Percentiles rank a stretch among this genome's conserved stretches.
Evolutionary conservation across 129 eudicot genomes (phyloP).

Genomic region (Flaveria bidentis): DNA sequence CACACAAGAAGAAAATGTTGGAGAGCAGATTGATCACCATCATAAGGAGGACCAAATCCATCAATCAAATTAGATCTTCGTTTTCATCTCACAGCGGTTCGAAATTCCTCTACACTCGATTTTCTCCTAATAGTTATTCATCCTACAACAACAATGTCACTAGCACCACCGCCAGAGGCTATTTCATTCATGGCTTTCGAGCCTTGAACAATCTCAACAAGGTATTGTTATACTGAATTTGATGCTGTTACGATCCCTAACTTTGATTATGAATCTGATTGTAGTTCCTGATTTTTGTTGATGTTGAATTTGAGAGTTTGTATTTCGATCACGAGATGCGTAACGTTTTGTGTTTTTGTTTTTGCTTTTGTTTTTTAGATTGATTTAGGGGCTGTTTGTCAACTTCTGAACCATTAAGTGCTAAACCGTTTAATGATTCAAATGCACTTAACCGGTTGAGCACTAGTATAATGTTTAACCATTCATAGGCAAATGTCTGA

Average conservation of each 20-base stretch:
- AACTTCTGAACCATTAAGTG: too few relatives aligned
- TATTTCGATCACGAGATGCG: background rate
- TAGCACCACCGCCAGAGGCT: constrained; percentile 36
- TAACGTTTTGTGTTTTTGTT: background rate
- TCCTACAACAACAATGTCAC: constrained; percentile 14
- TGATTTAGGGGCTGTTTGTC: too few relatives aligned
- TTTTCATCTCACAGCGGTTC: constrained; percentile 30
- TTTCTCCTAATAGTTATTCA: constrained; percentile 30
- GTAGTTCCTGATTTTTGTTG: background rate
- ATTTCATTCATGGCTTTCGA: constrained; percentile 45
- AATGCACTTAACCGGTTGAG: too few relatives aligned
- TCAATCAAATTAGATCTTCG: constrained; percentile 29
- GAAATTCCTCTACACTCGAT: constrained; percentile 28
- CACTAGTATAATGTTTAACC: too few relatives aligned
- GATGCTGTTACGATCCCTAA: background rate
- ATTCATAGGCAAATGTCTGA: too few relatives aligned
- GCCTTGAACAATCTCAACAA: constrained; percentile 43
- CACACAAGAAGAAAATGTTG: constrained; percentile 27
- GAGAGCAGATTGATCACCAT: constrained; percentile 63
- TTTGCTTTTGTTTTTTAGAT: background rate
- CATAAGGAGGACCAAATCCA: constrained; percentile 40
- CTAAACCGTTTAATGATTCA: too few relatives aligned
- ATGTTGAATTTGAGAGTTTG: background rate
- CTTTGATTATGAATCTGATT: constrained; percentile 1
- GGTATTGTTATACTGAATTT: constrained; percentile 34